A percentile compares a stretch with the other conserved stretches of the same genome.
phyloP scores from a whole-genome alignment of 75 land plant species.

The Sequoia sempervirens region DNA sequence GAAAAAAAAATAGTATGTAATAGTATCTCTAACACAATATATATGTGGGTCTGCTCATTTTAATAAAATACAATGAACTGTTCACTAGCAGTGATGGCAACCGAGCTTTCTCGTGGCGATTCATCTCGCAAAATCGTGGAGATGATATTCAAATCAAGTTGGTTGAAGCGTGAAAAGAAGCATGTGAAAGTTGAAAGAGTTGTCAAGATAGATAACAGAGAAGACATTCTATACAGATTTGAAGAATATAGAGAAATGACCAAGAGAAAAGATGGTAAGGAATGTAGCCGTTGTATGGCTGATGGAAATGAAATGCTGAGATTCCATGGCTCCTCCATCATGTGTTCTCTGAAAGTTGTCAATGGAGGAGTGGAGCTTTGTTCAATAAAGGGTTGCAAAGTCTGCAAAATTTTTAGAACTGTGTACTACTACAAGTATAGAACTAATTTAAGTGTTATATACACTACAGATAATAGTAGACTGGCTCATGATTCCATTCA shows the following conservation, averaged over 20 bases:
- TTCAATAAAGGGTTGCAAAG: slow-evolving; percentile 41
- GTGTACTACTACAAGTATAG: slow-evolving; percentile 43
- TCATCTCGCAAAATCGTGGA: slow-evolving; percentile 73
- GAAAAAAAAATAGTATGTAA: too few relatives aligned
- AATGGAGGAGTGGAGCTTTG: slow-evolving; percentile 60
- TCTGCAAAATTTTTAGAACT: slow-evolving; percentile 59
- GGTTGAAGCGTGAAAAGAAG: slow-evolving; percentile 38
- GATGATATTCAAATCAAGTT: slow-evolving; percentile 74
- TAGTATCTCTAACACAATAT: too few relatives aligned
- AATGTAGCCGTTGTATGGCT: slow-evolving; percentile 60
- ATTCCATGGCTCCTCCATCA: slow-evolving; percentile 60
- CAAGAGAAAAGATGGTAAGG: slow-evolving; percentile 27
- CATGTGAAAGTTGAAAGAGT: slow-evolving; percentile 38
- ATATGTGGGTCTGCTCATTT: background rate
- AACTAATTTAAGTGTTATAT: slow-evolving; percentile 36
- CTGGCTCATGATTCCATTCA: slow-evolving; percentile 60
- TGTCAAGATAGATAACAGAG: slow-evolving; percentile 47
- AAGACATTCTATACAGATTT: slow-evolving; percentile 48
- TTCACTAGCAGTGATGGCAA: slow-evolving; percentile 23
- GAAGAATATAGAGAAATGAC: slow-evolving; percentile 73
- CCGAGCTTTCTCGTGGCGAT: slow-evolving; percentile 57
- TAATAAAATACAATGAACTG: background rate
- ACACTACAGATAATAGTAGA: slow-evolving; percentile 74
- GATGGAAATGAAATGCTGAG: slow-evolving; percentile 87
- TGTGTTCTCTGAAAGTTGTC: slow-evolving; percentile 51